phyloP scores from a whole-genome alignment of 495 filamentous ascomycete species.

The Chaetomidium leptoderma region DNA sequence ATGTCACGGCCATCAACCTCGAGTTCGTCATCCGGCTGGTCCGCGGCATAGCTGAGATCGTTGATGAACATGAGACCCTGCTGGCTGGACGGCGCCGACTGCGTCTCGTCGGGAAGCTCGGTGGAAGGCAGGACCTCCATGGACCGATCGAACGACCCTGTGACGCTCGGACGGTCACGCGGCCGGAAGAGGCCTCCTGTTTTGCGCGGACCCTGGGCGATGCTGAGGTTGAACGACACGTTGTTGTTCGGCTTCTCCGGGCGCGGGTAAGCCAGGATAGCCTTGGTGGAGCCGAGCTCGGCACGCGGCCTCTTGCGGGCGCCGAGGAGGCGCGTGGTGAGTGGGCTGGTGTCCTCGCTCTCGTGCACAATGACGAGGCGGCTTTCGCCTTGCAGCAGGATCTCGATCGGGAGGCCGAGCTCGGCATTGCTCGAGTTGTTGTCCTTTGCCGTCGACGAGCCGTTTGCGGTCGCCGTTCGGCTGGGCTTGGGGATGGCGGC shows the following conservation, averaged over 20 bases:
- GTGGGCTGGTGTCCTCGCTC: conserved; percentile 33
- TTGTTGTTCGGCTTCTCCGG: conserved; percentile 41
- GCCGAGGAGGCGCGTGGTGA: conserved; percentile 32
- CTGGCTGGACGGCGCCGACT: conserved; percentile 15
- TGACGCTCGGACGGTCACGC: not conserved
- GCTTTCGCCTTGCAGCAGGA: conserved; percentile 62
- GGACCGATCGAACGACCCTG: conserved; percentile 24
- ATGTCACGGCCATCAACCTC: conserved; percentile 46
- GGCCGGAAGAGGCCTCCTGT: conserved; percentile 14
- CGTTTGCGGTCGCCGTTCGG: conserved; percentile 21
- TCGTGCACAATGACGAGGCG: conserved; percentile 57
- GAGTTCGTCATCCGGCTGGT: conserved; percentile 40
- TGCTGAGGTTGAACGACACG: conserved; percentile 45
- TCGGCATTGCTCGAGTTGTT: conserved; percentile 19
- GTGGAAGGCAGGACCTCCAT: conserved; percentile 25
- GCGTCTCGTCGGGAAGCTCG: conserved; percentile 14
- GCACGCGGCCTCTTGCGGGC: conserved; percentile 33
- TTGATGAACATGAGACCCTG: conserved; percentile 43
- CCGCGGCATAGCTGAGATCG: conserved; percentile 40
- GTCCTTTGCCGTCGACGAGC: conserved; percentile 31
- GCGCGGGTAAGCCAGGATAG: conserved; percentile 41
- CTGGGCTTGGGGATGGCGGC: conserved; percentile 47
- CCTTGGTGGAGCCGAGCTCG: conserved; percentile 26
- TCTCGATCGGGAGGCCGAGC: conserved; percentile 50
- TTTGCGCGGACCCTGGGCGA: conserved; percentile 22